Evolutionary conservation across 1,139 yeast genomes (phyloP).

Genomic region (Protomyces lactucae-debilis): DNA sequence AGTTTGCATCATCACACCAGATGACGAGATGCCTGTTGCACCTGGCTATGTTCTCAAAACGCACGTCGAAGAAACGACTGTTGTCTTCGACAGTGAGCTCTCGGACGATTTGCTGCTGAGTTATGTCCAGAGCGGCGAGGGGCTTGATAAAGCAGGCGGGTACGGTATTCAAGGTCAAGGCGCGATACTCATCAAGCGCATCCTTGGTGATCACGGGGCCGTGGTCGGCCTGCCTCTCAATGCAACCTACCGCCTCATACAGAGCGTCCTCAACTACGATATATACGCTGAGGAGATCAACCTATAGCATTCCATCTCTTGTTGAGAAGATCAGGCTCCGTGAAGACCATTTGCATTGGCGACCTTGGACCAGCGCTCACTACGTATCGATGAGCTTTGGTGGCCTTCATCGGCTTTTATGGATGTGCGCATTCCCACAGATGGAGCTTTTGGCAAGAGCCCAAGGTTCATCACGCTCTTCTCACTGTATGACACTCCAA

Average conservation of each 20-base stretch:
- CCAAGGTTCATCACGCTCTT: too few species aligned
- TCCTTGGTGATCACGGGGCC: slow-evolving; percentile 77
- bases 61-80: slow-evolving; percentile 46
- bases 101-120: slow-evolving; percentile 52
- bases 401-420: too few species aligned
- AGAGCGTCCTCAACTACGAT: slow-evolving; percentile 36
- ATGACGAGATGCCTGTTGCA: slow-evolving; percentile 38
- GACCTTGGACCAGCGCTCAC: too few species aligned
- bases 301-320: neutral
- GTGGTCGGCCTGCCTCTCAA: slow-evolving; percentile 85
- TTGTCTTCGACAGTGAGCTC: slow-evolving; percentile 48
- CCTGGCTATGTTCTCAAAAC: slow-evolving; percentile 44
- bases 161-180: slow-evolving; percentile 74
- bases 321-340: too few species aligned
- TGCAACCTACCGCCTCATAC: slow-evolving; percentile 49
- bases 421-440: too few species aligned
- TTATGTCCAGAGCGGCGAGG: slow-evolving; percentile 71
- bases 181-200: slow-evolving; percentile 50
- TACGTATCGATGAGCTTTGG: too few species aligned
- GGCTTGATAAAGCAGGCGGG: slow-evolving; percentile 83
- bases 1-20: slow-evolving; percentile 51
- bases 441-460: too few species aligned
- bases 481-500: too few species aligned
- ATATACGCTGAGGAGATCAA: neutral
- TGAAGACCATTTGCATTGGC: too few species aligned